These are phyloP conservation scores for Acarospora socialis DNA, from an alignment of 2,329 filamentous ascomycete species.

Conservation along the genomic window DNA sequence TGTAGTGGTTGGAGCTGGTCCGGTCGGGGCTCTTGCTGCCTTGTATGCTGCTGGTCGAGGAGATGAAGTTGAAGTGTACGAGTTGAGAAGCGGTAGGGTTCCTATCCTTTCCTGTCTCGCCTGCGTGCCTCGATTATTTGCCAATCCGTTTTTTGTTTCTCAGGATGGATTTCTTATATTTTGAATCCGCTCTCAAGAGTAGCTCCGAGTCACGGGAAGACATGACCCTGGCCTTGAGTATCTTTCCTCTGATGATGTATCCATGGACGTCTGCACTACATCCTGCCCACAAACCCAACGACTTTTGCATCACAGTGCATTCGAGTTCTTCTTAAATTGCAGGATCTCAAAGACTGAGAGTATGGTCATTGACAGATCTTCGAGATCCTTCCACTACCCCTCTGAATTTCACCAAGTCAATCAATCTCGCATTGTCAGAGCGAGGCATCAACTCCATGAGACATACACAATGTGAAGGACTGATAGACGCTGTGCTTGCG, in stretches of 20 bases:
- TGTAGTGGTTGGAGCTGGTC: slow-evolving; percentile 79
- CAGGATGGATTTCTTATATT: too few species aligned
- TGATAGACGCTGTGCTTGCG: slow-evolving; percentile 59
- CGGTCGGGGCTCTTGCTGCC: slow-evolving; percentile 81
- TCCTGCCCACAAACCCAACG: too few species aligned
- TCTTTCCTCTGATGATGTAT: too few species aligned
- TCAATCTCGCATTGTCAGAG: slow-evolving; percentile 89
- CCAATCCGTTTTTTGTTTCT: too few species aligned
- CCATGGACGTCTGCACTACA: too few species aligned
- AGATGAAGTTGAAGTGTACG: slow-evolving; percentile 84
- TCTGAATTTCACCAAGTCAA: slow-evolving; percentile 95
- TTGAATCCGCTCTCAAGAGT: too few species aligned
- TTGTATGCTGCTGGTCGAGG: slow-evolving; percentile 83
- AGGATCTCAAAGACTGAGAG: neutral
- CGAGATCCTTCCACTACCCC: slow-evolving; percentile 69
- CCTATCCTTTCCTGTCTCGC: too few species aligned
- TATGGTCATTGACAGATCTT: slow-evolving; percentile 64
- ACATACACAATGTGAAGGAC: slow-evolving; percentile 48
- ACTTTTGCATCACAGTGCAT: slow-evolving; percentile 1
- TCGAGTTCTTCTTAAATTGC: slow-evolving; percentile 1
- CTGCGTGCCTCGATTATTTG: too few species aligned
- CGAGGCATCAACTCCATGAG: slow-evolving; percentile 81
- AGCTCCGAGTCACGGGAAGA: too few species aligned
- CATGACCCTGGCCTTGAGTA: too few species aligned
- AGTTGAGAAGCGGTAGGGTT: slow-evolving; percentile 83